Conservation (phyloP, 2,329 filamentous ascomycete species). For the Cytospora piceae region DNA sequence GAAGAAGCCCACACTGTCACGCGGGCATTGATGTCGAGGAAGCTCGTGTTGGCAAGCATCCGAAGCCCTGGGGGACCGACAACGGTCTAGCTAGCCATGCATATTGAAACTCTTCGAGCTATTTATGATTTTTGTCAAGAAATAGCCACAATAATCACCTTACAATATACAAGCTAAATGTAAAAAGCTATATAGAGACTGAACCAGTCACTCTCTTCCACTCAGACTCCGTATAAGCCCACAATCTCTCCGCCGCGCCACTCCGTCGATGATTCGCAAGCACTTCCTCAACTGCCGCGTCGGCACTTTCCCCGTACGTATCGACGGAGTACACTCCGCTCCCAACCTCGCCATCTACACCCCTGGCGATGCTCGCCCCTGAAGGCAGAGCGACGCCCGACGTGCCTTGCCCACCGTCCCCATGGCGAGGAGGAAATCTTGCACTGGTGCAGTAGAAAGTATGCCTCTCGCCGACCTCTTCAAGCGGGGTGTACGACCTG, state of each 20-base stretch:
- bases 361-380: constrained; percentile 36
- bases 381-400: constrained; percentile 34
- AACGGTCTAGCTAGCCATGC: no score
- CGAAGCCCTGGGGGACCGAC: no score
- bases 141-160: no score
- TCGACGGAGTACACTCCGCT: constrained; percentile 46
- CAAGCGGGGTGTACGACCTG: constrained; percentile 14
- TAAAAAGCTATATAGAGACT: background rate
- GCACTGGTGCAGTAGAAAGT: constrained; percentile 43
- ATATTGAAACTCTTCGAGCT: no score
- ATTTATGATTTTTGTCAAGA: no score
- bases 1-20: no score
- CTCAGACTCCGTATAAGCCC: constrained; percentile 42
- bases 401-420: constrained; percentile 32
- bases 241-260: constrained; percentile 40
- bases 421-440: constrained; percentile 37
- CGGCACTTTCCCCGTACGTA: constrained; percentile 39
- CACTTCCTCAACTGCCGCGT: constrained; percentile 35
- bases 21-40: no score
- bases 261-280: constrained; percentile 37
- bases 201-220: constrained; percentile 40
- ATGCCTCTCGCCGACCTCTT: constrained; percentile 45
- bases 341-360: constrained; percentile 39
- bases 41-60: no score
- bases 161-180: no score